Conservation (phyloP, 164 flowering plant genomes). For the Akebia trifoliata region DNA sequence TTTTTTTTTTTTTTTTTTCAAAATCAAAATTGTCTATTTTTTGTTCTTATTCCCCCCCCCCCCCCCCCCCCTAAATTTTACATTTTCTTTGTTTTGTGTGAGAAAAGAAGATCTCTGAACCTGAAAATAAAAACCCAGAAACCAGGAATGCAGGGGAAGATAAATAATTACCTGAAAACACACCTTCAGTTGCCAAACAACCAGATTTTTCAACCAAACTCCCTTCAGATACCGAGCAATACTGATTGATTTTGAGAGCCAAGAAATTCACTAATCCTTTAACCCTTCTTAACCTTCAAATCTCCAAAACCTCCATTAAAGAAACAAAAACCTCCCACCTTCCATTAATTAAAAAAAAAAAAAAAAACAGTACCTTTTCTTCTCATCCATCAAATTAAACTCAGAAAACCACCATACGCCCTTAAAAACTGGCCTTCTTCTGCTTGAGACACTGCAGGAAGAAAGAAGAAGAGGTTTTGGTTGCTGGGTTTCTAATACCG, state of each 20-base stretch:
- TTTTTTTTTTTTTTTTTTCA: neutral
- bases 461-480: no score
- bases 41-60: no score
- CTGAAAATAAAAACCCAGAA: neutral
- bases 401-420: no score
- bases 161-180: conserved; percentile 13
- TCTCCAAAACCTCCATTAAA: conserved; percentile 5
- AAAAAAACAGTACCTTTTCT: no score
- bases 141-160: conserved; percentile 15
- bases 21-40: conserved; percentile 2
- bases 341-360: no score
- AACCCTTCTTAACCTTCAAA: neutral
- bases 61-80: conserved; percentile 9
- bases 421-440: no score
- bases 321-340: neutral
- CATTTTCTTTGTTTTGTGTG: no score
- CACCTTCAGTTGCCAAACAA: conserved; percentile 7
- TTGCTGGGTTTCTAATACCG: no score
- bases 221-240: conserved; percentile 19
- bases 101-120: no score
- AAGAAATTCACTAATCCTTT: neutral
- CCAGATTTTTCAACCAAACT: conserved; percentile 6
- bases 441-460: no score
- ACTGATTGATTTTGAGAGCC: neutral
- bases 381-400: no score